Conservation (phyloP, 345 rosid species). For the Citrus trifoliata region DNA sequence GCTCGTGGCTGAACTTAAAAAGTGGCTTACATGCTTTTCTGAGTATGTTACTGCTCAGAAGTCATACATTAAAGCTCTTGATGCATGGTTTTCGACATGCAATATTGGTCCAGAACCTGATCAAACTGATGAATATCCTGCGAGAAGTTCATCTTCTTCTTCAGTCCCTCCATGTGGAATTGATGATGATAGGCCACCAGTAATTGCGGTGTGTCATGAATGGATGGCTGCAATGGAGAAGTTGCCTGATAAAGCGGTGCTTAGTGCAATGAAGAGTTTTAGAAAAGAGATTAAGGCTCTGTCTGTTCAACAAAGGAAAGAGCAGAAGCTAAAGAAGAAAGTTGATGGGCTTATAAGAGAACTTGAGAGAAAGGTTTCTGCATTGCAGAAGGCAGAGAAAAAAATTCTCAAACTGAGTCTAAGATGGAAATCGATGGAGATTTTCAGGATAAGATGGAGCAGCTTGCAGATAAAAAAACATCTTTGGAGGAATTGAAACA, state of each 20-base stretch:
- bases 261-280: conserved; percentile 27
- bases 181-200: conserved; percentile 15
- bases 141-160: not conserved
- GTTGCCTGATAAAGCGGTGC: conserved; percentile 34
- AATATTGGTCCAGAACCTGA: conserved; percentile 29
- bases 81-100: conserved; percentile 38
- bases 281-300: conserved; percentile 25
- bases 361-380: conserved; percentile 25
- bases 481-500: conserved; percentile 29
- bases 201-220: conserved; percentile 29
- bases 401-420: conserved; percentile 22
- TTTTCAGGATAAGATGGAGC: conserved; percentile 16
- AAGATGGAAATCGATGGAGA: conserved; percentile 19
- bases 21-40: conserved; percentile 35
- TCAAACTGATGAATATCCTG: not conserved
- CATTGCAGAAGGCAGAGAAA: conserved; percentile 30
- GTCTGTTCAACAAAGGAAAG: conserved; percentile 40
- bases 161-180: conserved; percentile 2
- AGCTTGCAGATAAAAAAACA: conserved; percentile 27
- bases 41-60: conserved; percentile 32
- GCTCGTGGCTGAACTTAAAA: conserved; percentile 36
- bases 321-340: conserved; percentile 43
- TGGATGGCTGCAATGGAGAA: conserved; percentile 36
- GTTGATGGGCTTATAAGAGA: conserved; percentile 32
- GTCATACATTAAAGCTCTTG: conserved; percentile 41